Percentiles rank a stretch among this genome's conserved stretches.
Conservation (phyloP, 139 green algal genomes). For the Ettlia oleoabundans region DNA sequence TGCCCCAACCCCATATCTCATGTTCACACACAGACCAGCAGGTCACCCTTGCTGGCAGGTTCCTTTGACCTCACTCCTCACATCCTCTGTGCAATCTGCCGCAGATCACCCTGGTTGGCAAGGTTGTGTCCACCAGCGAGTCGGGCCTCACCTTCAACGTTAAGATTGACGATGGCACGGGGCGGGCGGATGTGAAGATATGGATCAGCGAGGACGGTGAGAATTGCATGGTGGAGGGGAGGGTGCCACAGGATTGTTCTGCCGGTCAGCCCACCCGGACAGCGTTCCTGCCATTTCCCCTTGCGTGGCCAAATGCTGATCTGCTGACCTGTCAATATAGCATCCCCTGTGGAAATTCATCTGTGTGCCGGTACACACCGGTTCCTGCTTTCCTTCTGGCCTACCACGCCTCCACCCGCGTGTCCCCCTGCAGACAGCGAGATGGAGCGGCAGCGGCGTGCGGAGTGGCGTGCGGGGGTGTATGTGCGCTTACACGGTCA, state of each 20-base stretch:
- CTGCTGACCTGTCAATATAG: too few relatives aligned
- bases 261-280: too few relatives aligned
- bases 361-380: too few relatives aligned
- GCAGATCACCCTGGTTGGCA: conserved; percentile 79
- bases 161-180: conserved; percentile 79
- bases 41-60: too few relatives aligned
- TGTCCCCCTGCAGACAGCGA: conserved; percentile 26
- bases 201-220: conserved; percentile 61
- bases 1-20: too few relatives aligned
- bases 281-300: too few relatives aligned
- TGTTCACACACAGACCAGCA: too few relatives aligned
- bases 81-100: neutral
- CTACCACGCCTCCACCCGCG: too few relatives aligned
- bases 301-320: too few relatives aligned
- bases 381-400: too few relatives aligned
- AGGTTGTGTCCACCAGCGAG: conserved; percentile 60
- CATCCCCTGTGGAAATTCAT: too few relatives aligned
- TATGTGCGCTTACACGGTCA: conserved; percentile 84
- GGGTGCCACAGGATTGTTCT: neutral
- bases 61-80: neutral
- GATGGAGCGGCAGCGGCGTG: conserved; percentile 41
- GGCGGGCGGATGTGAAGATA: conserved; percentile 57
- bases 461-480: conserved; percentile 52
- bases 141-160: conserved; percentile 32
- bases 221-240: neutral